Conservation (phyloP, 805 yeast genomes). For the Kodamaea restingae region DNA sequence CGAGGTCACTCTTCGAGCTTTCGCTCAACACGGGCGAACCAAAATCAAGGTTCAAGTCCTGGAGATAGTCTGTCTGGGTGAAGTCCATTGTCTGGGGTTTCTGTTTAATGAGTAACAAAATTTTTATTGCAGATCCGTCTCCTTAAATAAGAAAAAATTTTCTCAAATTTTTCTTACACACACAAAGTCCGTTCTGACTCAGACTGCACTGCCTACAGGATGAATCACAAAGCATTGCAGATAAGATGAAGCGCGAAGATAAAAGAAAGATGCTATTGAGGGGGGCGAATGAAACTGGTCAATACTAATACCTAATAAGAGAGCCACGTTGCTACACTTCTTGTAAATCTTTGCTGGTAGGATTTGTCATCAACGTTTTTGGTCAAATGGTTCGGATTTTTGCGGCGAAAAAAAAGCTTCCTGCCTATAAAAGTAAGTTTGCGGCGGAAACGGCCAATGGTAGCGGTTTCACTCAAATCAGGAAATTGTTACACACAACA, state of each 20-base stretch:
- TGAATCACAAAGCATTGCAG: no score
- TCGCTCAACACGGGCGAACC: conserved; percentile 15
- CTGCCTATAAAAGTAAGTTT: conserved; percentile 2
- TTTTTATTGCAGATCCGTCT: not conserved
- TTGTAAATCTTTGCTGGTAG: not conserved
- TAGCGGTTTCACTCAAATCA: not conserved
- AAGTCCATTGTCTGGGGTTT: conserved; percentile 28
- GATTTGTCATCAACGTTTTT: not conserved
- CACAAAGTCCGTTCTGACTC: not conserved
- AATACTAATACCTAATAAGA: no score
- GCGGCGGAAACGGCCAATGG: conserved; percentile 1
- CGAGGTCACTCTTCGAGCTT: conserved; percentile 27
- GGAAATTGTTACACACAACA: not conserved
- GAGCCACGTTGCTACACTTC: no score
- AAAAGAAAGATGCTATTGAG: no score
- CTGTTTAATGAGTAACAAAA: not conserved
- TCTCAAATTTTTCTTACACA: not conserved
- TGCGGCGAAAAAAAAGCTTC: conserved; percentile 1
- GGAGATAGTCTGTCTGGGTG: conserved; percentile 40
- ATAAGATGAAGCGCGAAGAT: not conserved
- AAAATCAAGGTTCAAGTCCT: conserved; percentile 38
- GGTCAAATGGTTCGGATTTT: not conserved
- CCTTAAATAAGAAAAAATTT: not conserved
- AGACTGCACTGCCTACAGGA: not conserved
- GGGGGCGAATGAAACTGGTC: no score